Evolutionary conservation across 139 green algal genomes (phyloP), one percentile per base, ranked within the genome.

Genomic region (Mesotaenium endlicherianum): DNA sequence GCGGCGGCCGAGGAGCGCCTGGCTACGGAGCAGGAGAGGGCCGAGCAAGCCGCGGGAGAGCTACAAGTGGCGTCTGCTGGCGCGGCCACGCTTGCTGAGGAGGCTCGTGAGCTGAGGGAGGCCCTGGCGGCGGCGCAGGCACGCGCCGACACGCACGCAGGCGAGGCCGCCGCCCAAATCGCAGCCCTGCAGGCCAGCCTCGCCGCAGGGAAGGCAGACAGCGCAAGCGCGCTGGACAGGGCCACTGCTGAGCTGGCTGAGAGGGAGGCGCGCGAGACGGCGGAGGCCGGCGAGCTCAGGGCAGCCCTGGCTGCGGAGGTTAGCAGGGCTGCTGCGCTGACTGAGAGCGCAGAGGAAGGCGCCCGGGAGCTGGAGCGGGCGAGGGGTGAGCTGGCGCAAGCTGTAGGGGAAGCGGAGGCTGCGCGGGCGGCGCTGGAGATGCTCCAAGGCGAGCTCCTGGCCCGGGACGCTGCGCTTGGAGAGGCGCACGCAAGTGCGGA

Each of bases 371-470:
- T 26, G 11, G 47, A 8, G 47, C 8, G 60, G 34, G 31, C 26
- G 34, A 38, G 60, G 42, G 60, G 42, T 31, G 34, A 34, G 8
- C 16, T 31, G 42, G 1, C 16, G 16, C 11, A 34, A 72, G 36
- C 16, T 30, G 60, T 44, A 16, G 36, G 0, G 41, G 34, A 6
- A 72, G 60, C 41, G 42, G 30, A 11, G 26, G 31, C 26, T 30
- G 36, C 16, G 31, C 31, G 60, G 1, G 55, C n/a, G 67, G 41
- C 83, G 60, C 60, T 59, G 39, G 78, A 85, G 39, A 85, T 82
- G 42, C 64, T 68, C n/a, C n/a, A 68, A 31, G 57, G 36, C n/a
- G 57, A 68, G 20, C 6, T 68, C n/a, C n/a, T n/a, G 16, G 36
- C 4, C n/a, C 36, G 11, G 57, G 17, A 30, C 34, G 57, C 34